Base-by-base conservation (phyloP, 2,329 filamentous ascomycete species). In the Ophiobolus disseminans region DNA sequence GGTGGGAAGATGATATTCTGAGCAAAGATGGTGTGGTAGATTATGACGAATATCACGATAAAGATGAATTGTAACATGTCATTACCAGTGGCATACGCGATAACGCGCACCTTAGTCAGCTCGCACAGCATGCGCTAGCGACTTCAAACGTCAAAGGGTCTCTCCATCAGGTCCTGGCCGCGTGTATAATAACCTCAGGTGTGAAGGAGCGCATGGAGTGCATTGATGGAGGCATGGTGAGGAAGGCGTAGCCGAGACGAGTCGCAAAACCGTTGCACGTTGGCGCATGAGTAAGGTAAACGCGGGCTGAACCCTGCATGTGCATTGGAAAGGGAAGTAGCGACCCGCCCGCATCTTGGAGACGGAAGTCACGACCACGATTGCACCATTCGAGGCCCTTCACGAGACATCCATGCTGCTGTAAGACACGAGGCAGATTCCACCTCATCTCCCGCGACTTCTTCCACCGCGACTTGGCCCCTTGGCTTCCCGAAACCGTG, bases 401-500 rank as follows among this genome's bases (percentile, higher is more conserved):
- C n/a, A n/a, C n/a, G n/a, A n/a, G n/a, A 36, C 16, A 17, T 10
- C 34, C 13, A 20, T 17, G 17, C 19, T 23, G 17, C 13, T n/a
- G 19, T 22, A 14, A 32, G 30, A 32, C 30, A 14, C 30, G 7
- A 7, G n/a, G 30, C 30, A 3, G 7, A 2, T 32, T 11, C 30
- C 7, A 32, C 7, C 7, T 7, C 13, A 11, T 32, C 30, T 32
- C 30, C 30, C n/a, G n/a, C n/a, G n/a, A 17, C 17, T 26, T 14
- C 23, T 21, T 23, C 23, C 25, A 22, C 21, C 42, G 32, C 42
- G 32, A 37, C 32, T 38, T 46, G 44, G 32, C 44, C 19, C 31
- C 20, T 16, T 31, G n/a, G 35, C 20, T 14, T 45, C 45, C 62
- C 62, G 55, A 50, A 28, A 32, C 37, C 42, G 65, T 65, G 55